Evolutionary conservation across 2,329 filamentous ascomycete species (phyloP), one percentile per base, ranked within the genome.

Genomic region (Aspergillus tubingensis): DNA sequence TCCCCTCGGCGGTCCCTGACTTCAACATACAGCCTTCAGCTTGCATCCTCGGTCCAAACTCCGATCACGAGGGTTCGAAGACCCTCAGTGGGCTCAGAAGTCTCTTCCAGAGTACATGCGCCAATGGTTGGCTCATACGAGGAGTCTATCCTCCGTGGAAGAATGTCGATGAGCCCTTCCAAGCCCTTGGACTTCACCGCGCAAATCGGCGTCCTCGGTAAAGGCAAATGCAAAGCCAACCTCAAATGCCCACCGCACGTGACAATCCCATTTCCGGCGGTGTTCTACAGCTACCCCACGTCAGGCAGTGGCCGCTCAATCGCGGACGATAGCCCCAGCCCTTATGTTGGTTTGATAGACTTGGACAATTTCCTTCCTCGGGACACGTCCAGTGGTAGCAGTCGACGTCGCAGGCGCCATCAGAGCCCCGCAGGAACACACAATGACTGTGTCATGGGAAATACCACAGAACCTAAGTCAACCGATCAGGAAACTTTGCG

Each of bases 101-200:
- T 82, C 2, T 92, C 91, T 2, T 89, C 91, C 3, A 80, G 95
- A 27, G 91, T 94, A 59, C 92, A 96, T 76, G 93, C 94, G 8
- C 93, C 93, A 3, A 96, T 99, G 90, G 94, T 98, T 2, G 95
- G 95, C 2, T 97, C 94, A 1, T 99, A 97, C 68, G 95, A 99
- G 76, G 95, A 99, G 77, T 97, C 92, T 27, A 97, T 99, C 62
- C 81, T 99, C 2, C 88, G 92, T 50, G 95, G 95, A 41, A 87
- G 95, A 63, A 99, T 99, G 95, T 98, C 95, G 27, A 97, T 93
- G 1, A 95, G 89, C 2, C 94, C 95, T 0, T 98, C 94, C 0
- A 93, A 91, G 66, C 94, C 95, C 5, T 81, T 99, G 5, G 89
- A 96, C 66, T 99, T 99, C 71, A 84, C 96, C 5, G 95, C 95